Evolutionary conservation across 129 eudicot species (phyloP), one percentile per base, ranked within the genome.

Genomic region (Dittrichia graveolens): DNA sequence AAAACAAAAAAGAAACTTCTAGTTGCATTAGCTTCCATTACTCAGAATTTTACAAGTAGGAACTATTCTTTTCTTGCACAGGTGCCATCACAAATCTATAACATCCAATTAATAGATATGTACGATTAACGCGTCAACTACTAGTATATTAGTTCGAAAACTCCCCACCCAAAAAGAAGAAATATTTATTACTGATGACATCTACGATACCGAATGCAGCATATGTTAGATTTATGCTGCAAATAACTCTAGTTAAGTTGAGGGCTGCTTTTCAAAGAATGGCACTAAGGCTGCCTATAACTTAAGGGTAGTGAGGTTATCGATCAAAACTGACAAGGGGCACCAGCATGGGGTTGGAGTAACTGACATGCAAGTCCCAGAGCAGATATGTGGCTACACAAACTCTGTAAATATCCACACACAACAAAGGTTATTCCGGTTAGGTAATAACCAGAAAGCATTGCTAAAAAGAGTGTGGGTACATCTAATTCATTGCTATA

Each of bases 381-480:
- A 4, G 35, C 34, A 8, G 59, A 35, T 10, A 3, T 68, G 47
- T 68, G 66, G 34, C 53, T 46, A 19, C 60, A 73, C 50, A 61
- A 37, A 48, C 15, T 46, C 35, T 24, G 2, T 61, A 61, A 11
- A 46, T 47, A 34, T 59, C 59, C 68, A 8, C 76, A 55, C 42
- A 73, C 31, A n/a, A 58, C 8, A 54, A 59, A 60, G 9, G 61
- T 24, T 8, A 19, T 24, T 55, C 65, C 18, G 10, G 19, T 53
- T 42, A 54, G 40, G 39, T 5, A 60, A 42, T 24, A 44, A 53
- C 8, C 31, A 46, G 18, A 72, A 45, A 73, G 35, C 9, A 35
- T 15, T 73, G 77, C 77, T 61, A 34, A 47, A 61, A 61, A 48
- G 46, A 15, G 47, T 44, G 53, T 46, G 13, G 38, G 48, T 11